Evolutionary conservation across 352 stramenopile genomes (phyloP).

Genomic region (Globisporangium yorkense): DNA sequence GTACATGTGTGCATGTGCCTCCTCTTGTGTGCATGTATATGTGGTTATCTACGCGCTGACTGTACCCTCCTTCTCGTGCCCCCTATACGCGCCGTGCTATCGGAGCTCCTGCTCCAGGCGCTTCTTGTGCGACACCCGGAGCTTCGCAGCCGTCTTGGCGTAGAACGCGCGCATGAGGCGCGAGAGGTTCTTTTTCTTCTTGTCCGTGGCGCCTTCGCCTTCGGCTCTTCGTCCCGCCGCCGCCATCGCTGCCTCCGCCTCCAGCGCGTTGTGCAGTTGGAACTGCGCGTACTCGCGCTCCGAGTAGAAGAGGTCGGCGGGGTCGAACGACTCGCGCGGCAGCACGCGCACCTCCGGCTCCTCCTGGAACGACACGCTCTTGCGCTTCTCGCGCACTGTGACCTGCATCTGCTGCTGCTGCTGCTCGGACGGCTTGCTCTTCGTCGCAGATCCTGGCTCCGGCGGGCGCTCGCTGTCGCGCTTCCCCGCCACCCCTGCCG

Average conservation of each 20-base stretch:
- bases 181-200: slow-evolving; percentile 31
- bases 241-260: not conserved
- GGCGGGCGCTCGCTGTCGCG: slow-evolving; percentile 14
- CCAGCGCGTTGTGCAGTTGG: slow-evolving; percentile 19
- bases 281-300: slow-evolving; percentile 54
- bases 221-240: not conserved
- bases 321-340: slow-evolving; percentile 36
- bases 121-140: slow-evolving; percentile 39
- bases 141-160: slow-evolving; percentile 47
- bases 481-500: not conserved
- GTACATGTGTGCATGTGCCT: no score
- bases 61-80: not conserved
- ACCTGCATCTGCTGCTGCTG: not conserved
- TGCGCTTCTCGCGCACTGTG: slow-evolving; percentile 16
- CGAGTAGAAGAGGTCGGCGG: slow-evolving; percentile 50
- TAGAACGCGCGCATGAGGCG: slow-evolving; percentile 48
- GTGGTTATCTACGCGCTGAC: not conserved
- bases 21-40: not conserved
- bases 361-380: slow-evolving; percentile 53
- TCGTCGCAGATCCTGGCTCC: not conserved
- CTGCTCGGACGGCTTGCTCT: not conserved
- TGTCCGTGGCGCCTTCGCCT: not conserved
- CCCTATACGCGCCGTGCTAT: slow-evolving; percentile 11
- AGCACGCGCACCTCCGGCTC: slow-evolving; percentile 43
- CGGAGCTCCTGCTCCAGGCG: slow-evolving; percentile 14